These are phyloP conservation scores for Cercospora sp. DNA, from an alignment of 2,329 filamentous ascomycete genomes.

Conservation along the genomic window DNA sequence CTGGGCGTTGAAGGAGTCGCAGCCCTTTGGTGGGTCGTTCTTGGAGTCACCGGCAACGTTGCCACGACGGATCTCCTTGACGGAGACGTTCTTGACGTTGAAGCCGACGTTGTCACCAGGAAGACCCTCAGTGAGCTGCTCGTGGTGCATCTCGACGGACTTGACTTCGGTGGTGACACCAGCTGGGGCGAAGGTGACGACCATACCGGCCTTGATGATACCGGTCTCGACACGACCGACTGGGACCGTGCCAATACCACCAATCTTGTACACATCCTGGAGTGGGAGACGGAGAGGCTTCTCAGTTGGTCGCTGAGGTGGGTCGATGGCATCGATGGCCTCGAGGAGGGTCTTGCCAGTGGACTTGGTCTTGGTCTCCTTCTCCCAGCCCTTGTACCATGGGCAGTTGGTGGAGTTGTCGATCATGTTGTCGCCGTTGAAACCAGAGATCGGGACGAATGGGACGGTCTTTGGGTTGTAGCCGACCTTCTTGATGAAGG, in stretches of 20 bases:
- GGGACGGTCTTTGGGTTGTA: constrained; percentile 99
- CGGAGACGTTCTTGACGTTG: constrained; percentile 99
- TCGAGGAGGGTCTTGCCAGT: constrained; percentile 97
- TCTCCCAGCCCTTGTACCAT: constrained; percentile 99
- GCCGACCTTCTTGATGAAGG: constrained; percentile 99
- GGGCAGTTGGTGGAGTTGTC: constrained; percentile 85
- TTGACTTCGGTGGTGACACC: constrained; percentile 99
- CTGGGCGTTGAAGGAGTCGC: constrained; percentile 97
- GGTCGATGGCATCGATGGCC: constrained; percentile 95
- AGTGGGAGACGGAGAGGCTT: constrained; percentile 99
- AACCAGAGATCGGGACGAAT: constrained; percentile 99
- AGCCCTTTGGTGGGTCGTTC: constrained; percentile 91
- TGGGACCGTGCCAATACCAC: constrained; percentile 99
- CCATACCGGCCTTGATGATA: constrained; percentile 81
- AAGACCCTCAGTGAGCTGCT: constrained; percentile 91
- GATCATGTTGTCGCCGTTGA: constrained; percentile 99
- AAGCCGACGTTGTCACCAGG: constrained; percentile 99
- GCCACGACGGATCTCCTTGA: constrained; percentile 99
- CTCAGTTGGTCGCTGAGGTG: constrained; percentile 88
- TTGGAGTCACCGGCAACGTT: constrained; percentile 99
- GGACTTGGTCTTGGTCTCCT: constrained; percentile 90
- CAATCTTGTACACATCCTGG: constrained; percentile 99
- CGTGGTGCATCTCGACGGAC: constrained; percentile 99
- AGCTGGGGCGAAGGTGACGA: constrained; percentile 97
- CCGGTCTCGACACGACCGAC: constrained; percentile 99